Percentiles rank a stretch among this genome's conserved stretches.
These are phyloP conservation scores for Penicillium sclerotiorum DNA, from an alignment of 2,329 filamentous ascomycete species.

Conservation along the genomic window DNA sequence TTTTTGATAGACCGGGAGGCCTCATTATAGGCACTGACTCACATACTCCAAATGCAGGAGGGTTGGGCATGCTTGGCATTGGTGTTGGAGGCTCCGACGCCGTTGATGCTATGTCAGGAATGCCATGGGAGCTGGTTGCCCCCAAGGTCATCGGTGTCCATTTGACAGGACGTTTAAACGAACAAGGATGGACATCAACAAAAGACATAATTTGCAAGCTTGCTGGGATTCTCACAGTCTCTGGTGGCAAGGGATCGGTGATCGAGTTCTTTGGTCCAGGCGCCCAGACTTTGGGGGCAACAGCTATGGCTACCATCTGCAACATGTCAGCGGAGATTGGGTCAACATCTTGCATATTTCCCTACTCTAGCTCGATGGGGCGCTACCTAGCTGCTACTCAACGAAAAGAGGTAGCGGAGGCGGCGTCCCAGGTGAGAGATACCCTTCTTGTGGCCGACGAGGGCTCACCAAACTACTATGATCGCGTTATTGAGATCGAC, in stretches of 20 bases:
- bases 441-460: constrained; percentile 77
- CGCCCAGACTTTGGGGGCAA: constrained; percentile 69
- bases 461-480: constrained; percentile 75
- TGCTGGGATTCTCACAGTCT: constrained; percentile 90
- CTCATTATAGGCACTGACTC: constrained; percentile 94
- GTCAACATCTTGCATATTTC: constrained; percentile 86
- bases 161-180: constrained; percentile 48
- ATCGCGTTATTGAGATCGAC: constrained; percentile 91
- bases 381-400: constrained; percentile 89
- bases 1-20: constrained; percentile 67
- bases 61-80: constrained; percentile 88
- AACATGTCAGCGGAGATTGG: constrained; percentile 65
- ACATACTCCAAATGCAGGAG: constrained; percentile 92
- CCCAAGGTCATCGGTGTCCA: constrained; percentile 56
- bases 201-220: constrained; percentile 97
- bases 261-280: constrained; percentile 61
- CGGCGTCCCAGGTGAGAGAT: constrained; percentile 7
- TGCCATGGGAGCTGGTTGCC: constrained; percentile 95
- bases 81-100: constrained; percentile 55
- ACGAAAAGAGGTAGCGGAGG: constrained; percentile 78
- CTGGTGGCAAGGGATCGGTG: constrained; percentile 89
- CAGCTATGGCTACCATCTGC: constrained; percentile 79
- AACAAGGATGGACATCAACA: constrained; percentile 85
- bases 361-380: constrained; percentile 94
- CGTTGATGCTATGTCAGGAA: constrained; percentile 93